Evolutionary conservation across 345 rosid genomes (phyloP).

Genomic region (Murraya paniculata): DNA sequence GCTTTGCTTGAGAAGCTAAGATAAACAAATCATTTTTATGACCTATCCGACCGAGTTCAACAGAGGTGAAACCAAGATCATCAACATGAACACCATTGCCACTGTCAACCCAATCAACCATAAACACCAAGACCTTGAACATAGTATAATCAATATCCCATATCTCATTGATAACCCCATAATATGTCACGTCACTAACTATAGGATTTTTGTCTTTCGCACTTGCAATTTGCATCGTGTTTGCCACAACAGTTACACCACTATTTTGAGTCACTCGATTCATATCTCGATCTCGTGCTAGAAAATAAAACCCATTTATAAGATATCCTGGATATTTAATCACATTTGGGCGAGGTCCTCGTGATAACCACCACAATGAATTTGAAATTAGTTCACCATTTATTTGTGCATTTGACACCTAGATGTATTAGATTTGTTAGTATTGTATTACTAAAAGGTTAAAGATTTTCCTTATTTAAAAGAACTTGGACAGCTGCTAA

Average conservation of each 20-base stretch:
- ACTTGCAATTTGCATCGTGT: background rate
- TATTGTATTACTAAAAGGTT: no score
- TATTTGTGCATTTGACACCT: background rate
- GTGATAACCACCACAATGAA: background rate
- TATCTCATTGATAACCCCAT: background rate
- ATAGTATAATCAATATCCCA: background rate
- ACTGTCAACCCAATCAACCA: background rate
- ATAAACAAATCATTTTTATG: no score
- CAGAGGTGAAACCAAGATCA: background rate
- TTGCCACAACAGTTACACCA: background rate
- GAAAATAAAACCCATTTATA: background rate
- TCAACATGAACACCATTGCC: background rate
- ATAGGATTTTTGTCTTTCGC: background rate
- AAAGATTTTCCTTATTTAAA: no score
- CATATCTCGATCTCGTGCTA: background rate
- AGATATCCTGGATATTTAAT: background rate
- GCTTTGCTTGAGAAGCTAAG: no score
- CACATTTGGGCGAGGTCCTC: background rate
- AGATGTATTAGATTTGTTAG: background rate
- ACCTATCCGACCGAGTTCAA: no score
- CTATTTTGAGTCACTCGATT: background rate
- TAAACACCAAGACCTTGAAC: background rate
- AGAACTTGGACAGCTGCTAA: no score
- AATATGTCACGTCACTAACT: background rate
- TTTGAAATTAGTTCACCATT: no score